A percentile compares a stretch with the other conserved stretches of the same genome.
These are phyloP conservation scores for Solanum appendiculatum DNA, from an alignment of 257 asterid species.

Conservation along the genomic window DNA sequence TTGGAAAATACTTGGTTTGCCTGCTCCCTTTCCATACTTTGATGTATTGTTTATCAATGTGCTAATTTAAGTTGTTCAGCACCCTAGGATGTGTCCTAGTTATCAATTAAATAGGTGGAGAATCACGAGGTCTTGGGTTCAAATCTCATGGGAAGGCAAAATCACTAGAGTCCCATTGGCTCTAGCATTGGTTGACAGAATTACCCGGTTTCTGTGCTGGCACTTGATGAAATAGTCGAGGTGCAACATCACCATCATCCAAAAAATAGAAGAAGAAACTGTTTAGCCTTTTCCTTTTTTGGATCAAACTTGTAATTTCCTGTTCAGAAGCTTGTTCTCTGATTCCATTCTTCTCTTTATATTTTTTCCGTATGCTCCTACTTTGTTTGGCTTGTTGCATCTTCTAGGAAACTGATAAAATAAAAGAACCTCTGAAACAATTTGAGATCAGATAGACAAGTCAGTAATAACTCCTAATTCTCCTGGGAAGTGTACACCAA, in stretches of 20 bases:
- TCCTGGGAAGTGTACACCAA: neutral
- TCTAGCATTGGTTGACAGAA: neutral
- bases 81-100: neutral
- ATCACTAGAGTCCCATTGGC: neutral
- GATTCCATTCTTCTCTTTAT: neutral
- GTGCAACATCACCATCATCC: neutral
- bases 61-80: neutral
- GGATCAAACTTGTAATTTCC: neutral
- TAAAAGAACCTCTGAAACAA: neutral
- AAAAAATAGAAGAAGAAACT: neutral
- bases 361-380: neutral
- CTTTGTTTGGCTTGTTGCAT: neutral
- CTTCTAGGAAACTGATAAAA: neutral
- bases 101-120: neutral
- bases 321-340: neutral
- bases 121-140: neutral
- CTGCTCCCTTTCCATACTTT: neutral
- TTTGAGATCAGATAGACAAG: neutral
- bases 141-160: neutral
- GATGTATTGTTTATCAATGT: neutral
- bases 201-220: neutral
- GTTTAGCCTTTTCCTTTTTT: neutral
- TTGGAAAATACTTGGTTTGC: neutral
- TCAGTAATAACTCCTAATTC: neutral
- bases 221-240: neutral